Base-by-base conservation (phyloP, 805 yeast genomes). In the Monosporozyma servazzii region DNA sequence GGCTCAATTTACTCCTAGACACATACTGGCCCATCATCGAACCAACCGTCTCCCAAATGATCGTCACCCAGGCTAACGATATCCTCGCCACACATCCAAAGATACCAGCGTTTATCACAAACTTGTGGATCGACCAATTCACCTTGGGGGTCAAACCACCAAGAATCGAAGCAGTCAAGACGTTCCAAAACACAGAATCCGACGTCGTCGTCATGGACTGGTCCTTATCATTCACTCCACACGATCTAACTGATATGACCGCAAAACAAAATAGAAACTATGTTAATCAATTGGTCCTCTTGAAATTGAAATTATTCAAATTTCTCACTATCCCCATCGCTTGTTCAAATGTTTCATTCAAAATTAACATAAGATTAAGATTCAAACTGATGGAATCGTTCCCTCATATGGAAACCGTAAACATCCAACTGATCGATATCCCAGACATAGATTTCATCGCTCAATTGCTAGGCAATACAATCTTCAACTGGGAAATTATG, bases 171-270 rank as follows among this genome's bases (percentile, higher is more conserved):
- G 75, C 76, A 56, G 97, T 91, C 18, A 87, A 93, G 65, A 87
- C 97, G 2, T 79, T 89, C 62, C 86, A 84, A 47, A 87, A 91
- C 56, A 91, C 97, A n/a, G 83, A 81, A 30, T 86, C 85, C 55
- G 96, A 91, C 63, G 84, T 93, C 49, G 95, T 91, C 10, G 96
- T 95, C 49, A 93, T 93, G 96, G 99, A 93, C 69, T 91, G 97
- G 97, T 85, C 82, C 42, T 78, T 86, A 44, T 86, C 96, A 1
- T 88, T 90, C 72, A 85, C 88, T 27, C 99, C 99, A n/a, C 88
- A 88, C 68, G 86, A 89, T 40, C 69, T 80, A 48, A 84, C 85
- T 42, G 99, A 93, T 67, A 73, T 88, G 59, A 88, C 88, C 51
- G 81, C 82, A 27, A 87, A 91, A 62, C 97, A 93, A 68, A 67